Percentiles rank a stretch among this genome's conserved stretches.
Conservation (phyloP, 257 asterid genomes). For the Handroanthus guayacan region DNA sequence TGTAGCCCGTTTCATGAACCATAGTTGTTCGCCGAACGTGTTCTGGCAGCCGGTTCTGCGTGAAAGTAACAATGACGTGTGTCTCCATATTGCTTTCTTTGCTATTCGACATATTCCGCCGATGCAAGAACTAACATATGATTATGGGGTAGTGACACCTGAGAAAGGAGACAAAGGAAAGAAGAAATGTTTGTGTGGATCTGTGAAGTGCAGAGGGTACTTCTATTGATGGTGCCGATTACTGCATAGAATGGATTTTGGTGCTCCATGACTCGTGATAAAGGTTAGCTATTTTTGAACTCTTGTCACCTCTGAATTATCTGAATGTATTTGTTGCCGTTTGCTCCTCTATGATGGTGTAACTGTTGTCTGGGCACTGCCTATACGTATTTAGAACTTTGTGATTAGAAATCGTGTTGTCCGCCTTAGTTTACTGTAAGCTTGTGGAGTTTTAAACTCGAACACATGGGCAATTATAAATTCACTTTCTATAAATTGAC, state of each 20-base stretch:
- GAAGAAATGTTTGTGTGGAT: conserved; percentile 84
- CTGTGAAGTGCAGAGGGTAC: conserved; percentile 76
- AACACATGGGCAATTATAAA: too few relatives aligned
- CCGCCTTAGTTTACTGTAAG: too few relatives aligned
- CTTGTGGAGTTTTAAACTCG: too few relatives aligned
- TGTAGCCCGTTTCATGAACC: conserved; percentile 97
- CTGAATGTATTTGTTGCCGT: not conserved
- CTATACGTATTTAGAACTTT: too few relatives aligned
- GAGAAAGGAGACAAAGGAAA: conserved; percentile 63
- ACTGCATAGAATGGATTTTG: conserved; percentile 8
- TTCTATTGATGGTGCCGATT: conserved; percentile 52
- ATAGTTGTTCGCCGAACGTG: conserved; percentile 85
- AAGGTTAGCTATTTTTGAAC: conserved; percentile 31
- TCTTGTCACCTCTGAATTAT: not conserved
- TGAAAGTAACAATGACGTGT: conserved; percentile 63
- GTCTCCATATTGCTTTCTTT: conserved; percentile 83
- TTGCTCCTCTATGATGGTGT: too few relatives aligned
- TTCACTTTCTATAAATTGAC: too few relatives aligned
- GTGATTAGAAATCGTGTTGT: too few relatives aligned
- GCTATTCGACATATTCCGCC: conserved; percentile 88
- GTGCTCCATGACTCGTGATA: conserved; percentile 26
- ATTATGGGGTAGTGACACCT: conserved; percentile 71
- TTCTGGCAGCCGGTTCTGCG: conserved; percentile 88
- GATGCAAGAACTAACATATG: conserved; percentile 84
- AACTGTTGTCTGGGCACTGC: too few relatives aligned